Base-by-base conservation (phyloP, 441 rosid species). In the Cnidoscolus chayamansa region DNA sequence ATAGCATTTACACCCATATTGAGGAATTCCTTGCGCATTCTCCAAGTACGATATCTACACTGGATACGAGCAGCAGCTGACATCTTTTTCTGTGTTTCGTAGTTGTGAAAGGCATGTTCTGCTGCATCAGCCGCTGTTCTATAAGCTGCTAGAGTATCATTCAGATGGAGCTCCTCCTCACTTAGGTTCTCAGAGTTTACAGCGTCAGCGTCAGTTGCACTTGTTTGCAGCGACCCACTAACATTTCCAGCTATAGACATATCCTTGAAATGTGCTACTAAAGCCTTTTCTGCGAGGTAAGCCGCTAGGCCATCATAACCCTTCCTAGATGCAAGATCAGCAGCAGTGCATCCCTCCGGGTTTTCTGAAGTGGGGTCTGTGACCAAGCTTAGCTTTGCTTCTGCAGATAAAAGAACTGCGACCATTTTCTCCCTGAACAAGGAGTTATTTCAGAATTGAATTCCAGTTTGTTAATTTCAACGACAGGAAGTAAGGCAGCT, bases 71-170 rank as follows among this genome's bases (percentile, higher is more conserved):
- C 94, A 83, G 96, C 99, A 63, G 98, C 98, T 63, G 86, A 86
- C 86, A 96, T 77, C 81, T 78, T 88, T 83, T 91, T 96, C 65
- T 81, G 84, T 0, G 74, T 72, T 51, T 88, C 97, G 40, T 47
- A 86, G 68, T 88, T 87, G 70, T 96, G 97, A 51, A 82, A 96
- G 17, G 98, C 98, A 66, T 93, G 90, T 79, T 96, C 94, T 6
- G 99, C 99, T 7, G 98, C 99, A 77, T 86, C 97, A 67, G 97
- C 98, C 65, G 94, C 90, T 16, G 93, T 91, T 62, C 92, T 72
- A 75, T 93, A 91, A 62, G 99, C 97, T 15, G 92, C 86, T 82
- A 96, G 77, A 68, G 94, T 81, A 67, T 93, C 97, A 80, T 88
- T 91, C 77, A 93, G 81, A 81, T 79, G 81, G 54, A 87, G 74